Evolutionary conservation across 1,284 basidiomycete species (phyloP), one percentile per base, ranked within the genome.

Genomic region (Sporisorium iseilematis-ciliati): DNA sequence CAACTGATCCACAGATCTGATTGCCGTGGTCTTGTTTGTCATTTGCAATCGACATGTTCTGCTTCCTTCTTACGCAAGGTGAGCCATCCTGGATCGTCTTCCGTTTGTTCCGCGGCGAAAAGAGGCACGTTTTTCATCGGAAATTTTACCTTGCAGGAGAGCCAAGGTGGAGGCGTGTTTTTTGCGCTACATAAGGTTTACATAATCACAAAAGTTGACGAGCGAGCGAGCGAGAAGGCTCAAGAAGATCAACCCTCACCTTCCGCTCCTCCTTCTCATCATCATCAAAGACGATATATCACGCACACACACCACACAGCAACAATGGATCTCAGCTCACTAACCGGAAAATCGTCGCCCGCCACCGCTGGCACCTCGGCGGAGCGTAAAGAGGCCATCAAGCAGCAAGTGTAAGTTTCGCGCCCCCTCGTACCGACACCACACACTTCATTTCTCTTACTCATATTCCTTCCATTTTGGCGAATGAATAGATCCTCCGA

Each of bases 331-430:
- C 70, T 81, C 51, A 76, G 75, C 55, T 74, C 65, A 31, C 51
- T 75, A 33, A 71, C 72, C 54, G 75, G 72, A n/a, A 69, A 66
- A 35, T 29, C 49, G 14, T 21, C 60, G 8, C 20, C 50, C 49
- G 61, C 55, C 23, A 41, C 31, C 25, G 57, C 51, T 12, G 69
- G 56, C 21, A 76, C 76, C 42, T 78, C 78, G 18, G 65, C 73
- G 2, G 82, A 83, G 63, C 66, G 75, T 31, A 84, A 84, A 61
- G 82, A 84, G 31, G 80, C 81, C 20, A 71, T 84, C 57, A 84
- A 84, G 73, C 72, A 77, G 63, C 82, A 82, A 63, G 78, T 83
- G 63, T 79, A 67, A 64, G 72, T 70, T 18, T 21, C 16, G n/a
- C 25, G 2, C 26, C 5, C 11, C 33, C 33, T 31, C 29, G 5